Evolutionary conservation across 2,329 filamentous ascomycete species (phyloP).

Genomic region (Cladosporium sphaerospermum): DNA sequence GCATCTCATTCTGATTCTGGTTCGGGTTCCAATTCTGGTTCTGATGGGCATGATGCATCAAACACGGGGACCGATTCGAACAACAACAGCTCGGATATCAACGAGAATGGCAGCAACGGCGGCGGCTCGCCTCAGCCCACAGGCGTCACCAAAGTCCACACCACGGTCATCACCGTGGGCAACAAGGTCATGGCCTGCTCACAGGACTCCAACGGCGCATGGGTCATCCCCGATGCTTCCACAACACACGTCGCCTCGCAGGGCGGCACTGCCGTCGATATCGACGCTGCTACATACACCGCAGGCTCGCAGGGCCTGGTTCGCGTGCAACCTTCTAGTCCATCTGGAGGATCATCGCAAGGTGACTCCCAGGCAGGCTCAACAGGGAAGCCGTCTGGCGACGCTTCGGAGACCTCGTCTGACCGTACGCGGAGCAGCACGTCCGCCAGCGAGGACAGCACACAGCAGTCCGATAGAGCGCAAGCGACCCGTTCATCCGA

Average conservation of each 20-base stretch:
- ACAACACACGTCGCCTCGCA: background rate
- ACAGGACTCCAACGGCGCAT: conserved; percentile 1
- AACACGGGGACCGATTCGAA: background rate
- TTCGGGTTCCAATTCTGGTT: background rate
- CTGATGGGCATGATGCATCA: background rate
- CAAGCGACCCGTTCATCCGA: background rate
- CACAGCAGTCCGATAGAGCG: background rate
- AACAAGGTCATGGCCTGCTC: conserved; percentile 1
- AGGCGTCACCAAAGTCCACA: background rate
- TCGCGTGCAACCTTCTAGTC: background rate
- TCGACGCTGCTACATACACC: conserved; percentile 2
- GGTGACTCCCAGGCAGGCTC: background rate
- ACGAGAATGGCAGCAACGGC: background rate
- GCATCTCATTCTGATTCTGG: no score
- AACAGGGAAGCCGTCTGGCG: background rate
- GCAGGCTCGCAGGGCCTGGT: background rate
- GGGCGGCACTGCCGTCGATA: background rate
- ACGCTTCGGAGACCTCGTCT: background rate
- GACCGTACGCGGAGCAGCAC: background rate
- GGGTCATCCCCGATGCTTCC: background rate
- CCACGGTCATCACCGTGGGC: conserved; percentile 4
- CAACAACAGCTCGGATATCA: background rate
- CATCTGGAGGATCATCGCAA: background rate
- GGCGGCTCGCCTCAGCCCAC: background rate
- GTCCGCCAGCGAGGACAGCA: background rate